These are phyloP conservation scores for Termitomyces bulborhizus DNA, from an alignment of 768 basidiomycete genomes.

Conservation along the genomic window DNA sequence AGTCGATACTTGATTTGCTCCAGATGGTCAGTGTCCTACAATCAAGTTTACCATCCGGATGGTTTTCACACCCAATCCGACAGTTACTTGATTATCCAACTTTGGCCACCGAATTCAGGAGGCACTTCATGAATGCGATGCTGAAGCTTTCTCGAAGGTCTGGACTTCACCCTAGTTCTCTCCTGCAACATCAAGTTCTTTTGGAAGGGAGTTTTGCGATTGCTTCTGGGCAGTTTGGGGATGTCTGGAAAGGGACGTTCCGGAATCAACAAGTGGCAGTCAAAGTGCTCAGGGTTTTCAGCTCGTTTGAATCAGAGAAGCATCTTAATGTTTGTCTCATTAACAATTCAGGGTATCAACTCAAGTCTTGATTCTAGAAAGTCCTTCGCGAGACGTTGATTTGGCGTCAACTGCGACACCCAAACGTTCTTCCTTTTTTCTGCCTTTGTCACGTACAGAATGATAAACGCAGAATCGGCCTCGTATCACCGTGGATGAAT, in stretches of 20 bases:
- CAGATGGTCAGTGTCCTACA: conserved; percentile 4
- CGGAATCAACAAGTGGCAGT: conserved; percentile 22
- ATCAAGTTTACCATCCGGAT: too few species aligned
- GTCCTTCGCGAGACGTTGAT: conserved; percentile 11
- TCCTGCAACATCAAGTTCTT: conserved; percentile 10
- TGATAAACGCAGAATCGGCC: conserved; percentile 8
- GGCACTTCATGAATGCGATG: conserved; percentile 10
- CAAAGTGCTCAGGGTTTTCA: conserved; percentile 19
- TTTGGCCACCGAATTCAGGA: conserved; percentile 5
- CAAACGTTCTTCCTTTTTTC: conserved; percentile 12
- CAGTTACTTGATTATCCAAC: conserved; percentile 9
- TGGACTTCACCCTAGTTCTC: conserved; percentile 19
- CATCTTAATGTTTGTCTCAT: conserved; percentile 18
- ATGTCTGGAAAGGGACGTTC: conserved; percentile 22
- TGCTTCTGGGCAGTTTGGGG: conserved; percentile 23
- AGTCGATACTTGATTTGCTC: conserved; percentile 9
- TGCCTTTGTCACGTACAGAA: conserved; percentile 9
- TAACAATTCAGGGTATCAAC: neutral
- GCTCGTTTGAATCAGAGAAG: conserved; percentile 9
- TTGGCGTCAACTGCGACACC: conserved; percentile 12
- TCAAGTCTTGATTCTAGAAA: conserved; percentile 1
- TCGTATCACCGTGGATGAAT: conserved; percentile 14
- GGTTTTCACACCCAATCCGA: neutral
- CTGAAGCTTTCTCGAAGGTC: conserved; percentile 22
- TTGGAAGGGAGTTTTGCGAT: conserved; percentile 12